phyloP scores from a whole-genome alignment of 1,284 basidiomycete species.

The Spongiforma sp. region DNA sequence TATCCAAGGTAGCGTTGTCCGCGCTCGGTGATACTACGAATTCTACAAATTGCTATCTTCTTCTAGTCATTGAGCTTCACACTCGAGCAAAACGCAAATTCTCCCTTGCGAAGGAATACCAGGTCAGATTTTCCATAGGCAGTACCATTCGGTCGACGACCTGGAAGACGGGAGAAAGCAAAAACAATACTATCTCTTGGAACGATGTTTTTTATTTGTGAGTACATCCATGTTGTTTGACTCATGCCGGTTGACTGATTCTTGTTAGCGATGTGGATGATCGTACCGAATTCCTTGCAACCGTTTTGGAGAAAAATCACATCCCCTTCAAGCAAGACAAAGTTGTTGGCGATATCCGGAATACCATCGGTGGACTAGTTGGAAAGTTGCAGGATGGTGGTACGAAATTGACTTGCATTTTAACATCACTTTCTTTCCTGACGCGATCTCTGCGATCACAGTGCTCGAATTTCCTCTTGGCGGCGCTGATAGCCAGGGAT shows the following conservation, averaged over 20 bases:
- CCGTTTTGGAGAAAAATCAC: background rate
- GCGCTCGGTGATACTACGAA: too few species aligned
- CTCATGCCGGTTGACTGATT: background rate
- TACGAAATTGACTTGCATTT: background rate
- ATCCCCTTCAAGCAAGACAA: background rate
- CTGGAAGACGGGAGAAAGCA: background rate
- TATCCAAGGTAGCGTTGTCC: conserved; percentile 17
- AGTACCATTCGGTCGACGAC: conserved; percentile 1
- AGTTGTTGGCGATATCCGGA: background rate
- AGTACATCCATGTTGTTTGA: background rate
- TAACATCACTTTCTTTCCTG: background rate
- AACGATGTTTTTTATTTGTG: background rate
- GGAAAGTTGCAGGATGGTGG: background rate
- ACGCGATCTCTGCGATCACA: background rate
- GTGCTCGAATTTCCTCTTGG: background rate
- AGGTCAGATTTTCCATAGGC: background rate
- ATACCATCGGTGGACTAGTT: background rate
- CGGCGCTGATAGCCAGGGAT: background rate
- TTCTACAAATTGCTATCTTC: background rate
- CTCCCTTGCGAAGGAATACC: conserved; percentile 10
- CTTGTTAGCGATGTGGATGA: background rate
- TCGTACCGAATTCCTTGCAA: background rate
- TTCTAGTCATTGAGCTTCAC: conserved; percentile 21
- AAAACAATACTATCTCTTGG: conserved; percentile 1
- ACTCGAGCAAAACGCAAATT: conserved; percentile 8